Evolutionary conservation across 2,329 filamentous ascomycete genomes (phyloP).

Genomic region (Pseudogymnoascus sp.): DNA sequence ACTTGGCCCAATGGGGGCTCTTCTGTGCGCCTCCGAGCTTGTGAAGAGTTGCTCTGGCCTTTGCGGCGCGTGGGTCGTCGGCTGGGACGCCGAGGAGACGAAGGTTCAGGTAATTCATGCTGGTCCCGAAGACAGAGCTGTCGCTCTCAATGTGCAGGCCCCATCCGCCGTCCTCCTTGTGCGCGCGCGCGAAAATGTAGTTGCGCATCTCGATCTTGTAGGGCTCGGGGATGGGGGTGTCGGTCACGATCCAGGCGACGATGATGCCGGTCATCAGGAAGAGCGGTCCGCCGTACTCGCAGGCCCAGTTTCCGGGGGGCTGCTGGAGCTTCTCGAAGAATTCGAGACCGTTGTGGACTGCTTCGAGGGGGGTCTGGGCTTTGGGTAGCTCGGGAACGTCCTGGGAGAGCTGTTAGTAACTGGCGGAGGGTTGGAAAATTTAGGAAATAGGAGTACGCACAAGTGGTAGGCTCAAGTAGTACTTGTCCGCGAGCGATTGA

Average conservation of each 20-base stretch:
- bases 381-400: slow-evolving; percentile 63
- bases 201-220: slow-evolving; percentile 84
- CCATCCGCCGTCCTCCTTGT: slow-evolving; percentile 92
- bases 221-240: slow-evolving; percentile 74
- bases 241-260: slow-evolving; percentile 80
- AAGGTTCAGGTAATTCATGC: slow-evolving; percentile 77
- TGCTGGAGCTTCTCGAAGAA: slow-evolving; percentile 91
- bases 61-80: slow-evolving; percentile 78
- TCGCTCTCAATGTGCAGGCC: slow-evolving; percentile 91
- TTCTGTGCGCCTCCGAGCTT: slow-evolving; percentile 77
- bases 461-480: slow-evolving; percentile 70
- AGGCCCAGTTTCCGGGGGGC: slow-evolving; percentile 86
- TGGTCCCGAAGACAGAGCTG: slow-evolving; percentile 83
- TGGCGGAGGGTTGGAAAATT: not conserved
- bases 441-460: slow-evolving; percentile 41
- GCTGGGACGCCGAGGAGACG: slow-evolving; percentile 75
- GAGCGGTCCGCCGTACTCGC: slow-evolving; percentile 96
- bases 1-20: slow-evolving; percentile 93
- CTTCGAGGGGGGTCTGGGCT: slow-evolving; percentile 65
- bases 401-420: slow-evolving; percentile 39
- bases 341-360: slow-evolving; percentile 72
- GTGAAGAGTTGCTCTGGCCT: slow-evolving; percentile 75
- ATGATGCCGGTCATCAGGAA: slow-evolving; percentile 84
- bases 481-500: slow-evolving; percentile 83
- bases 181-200: slow-evolving; percentile 78